Conservation (phyloP, 2,329 filamentous ascomycete species). For the Beauveria rudraprayagi region DNA sequence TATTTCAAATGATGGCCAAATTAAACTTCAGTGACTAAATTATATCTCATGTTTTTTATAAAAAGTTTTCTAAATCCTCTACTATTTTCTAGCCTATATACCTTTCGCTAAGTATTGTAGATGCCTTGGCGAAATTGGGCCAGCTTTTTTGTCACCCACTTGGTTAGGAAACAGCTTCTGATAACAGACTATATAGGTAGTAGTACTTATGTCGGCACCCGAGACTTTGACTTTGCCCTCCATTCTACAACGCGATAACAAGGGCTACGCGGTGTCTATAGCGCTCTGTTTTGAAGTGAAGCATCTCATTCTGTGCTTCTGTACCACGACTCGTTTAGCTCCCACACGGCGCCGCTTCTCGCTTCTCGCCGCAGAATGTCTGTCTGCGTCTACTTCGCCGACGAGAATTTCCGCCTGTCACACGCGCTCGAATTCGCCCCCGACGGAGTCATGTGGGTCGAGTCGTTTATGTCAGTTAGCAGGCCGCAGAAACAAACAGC, state of each 20-base stretch:
- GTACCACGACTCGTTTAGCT: not conserved
- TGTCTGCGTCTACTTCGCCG: no score
- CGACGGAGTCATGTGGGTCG: not conserved
- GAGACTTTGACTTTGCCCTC: not conserved
- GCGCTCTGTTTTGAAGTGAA: not conserved
- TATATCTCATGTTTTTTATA: no score
- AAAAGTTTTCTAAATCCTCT: no score
- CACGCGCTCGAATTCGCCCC: not conserved
- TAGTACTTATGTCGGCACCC: no score
- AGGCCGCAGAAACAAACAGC: not conserved
- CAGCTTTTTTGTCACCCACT: no score
- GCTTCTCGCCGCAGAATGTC: not conserved
- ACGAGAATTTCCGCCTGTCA: slow-evolving; percentile 3
- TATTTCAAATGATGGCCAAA: no score
- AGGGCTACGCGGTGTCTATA: not conserved
- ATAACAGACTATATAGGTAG: not conserved
- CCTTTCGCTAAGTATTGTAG: no score
- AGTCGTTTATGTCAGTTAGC: not conserved
- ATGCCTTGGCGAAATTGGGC: no score
- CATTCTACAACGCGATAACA: not conserved
- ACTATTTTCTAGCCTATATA: no score
- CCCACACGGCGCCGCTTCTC: not conserved
- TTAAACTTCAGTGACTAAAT: no score
- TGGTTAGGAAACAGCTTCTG: not conserved
- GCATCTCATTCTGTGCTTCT: not conserved